Percentiles rank a stretch among this genome's conserved stretches.
Evolutionary conservation across 2,329 filamentous ascomycete genomes (phyloP).

Genomic region (Exophiala sideris): DNA sequence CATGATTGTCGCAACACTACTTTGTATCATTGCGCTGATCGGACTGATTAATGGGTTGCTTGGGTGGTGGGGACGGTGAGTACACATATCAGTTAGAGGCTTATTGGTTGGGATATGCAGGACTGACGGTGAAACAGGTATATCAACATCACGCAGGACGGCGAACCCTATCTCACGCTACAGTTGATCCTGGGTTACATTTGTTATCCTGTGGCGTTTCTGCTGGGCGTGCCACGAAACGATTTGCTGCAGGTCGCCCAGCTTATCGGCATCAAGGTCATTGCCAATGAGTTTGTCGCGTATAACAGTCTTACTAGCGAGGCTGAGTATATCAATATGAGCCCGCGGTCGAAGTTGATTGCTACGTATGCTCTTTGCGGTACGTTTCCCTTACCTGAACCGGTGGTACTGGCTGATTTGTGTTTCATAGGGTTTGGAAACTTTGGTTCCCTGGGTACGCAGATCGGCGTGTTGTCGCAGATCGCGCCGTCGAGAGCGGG

Average conservation of each 20-base stretch:
- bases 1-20: slow-evolving; percentile 74
- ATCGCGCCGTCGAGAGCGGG: slow-evolving; percentile 70
- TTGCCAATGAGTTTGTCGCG: slow-evolving; percentile 81
- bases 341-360: slow-evolving; percentile 71
- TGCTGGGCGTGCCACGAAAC: slow-evolving; percentile 72
- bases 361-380: slow-evolving; percentile 80
- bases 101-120: too few species aligned
- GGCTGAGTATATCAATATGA: slow-evolving; percentile 56
- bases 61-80: slow-evolving; percentile 78
- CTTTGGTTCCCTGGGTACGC: slow-evolving; percentile 80
- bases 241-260: slow-evolving; percentile 69
- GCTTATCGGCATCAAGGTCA: slow-evolving; percentile 80
- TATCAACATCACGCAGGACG: slow-evolving; percentile 59
- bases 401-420: not conserved
- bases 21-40: slow-evolving; percentile 78
- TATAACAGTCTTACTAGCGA: slow-evolving; percentile 57
- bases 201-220: slow-evolving; percentile 73
- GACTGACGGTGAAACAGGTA: slow-evolving; percentile 47
- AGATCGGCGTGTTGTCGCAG: slow-evolving; percentile 83
- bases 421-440: slow-evolving; percentile 65
- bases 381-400: slow-evolving; percentile 20
- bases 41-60: slow-evolving; percentile 72
- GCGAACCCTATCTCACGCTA: slow-evolving; percentile 64
- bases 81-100: slow-evolving; percentile 53
- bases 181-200: slow-evolving; percentile 74